A percentile compares a stretch with the other conserved stretches of the same genome.
Conservation (phyloP, 768 basidiomycete species). For the Leccinum incarnatum region DNA sequence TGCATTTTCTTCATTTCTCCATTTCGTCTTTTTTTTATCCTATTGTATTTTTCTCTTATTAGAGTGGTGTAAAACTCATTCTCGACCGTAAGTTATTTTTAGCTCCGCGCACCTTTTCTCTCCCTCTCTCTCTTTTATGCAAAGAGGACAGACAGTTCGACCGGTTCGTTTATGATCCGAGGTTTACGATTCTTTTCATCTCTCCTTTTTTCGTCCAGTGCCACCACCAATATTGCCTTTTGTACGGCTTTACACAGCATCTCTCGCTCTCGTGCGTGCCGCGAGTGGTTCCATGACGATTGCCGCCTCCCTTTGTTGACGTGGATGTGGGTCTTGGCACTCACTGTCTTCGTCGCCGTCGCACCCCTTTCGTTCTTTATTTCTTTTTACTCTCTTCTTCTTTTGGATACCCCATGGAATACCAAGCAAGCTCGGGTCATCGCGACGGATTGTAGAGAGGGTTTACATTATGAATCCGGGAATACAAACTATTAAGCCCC, state of each 20-base stretch:
- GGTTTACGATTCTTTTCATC: background rate
- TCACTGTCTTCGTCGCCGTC: background rate
- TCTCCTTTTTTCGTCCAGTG: background rate
- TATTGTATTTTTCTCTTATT: conserved; percentile 29
- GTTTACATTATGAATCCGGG: conserved; percentile 10
- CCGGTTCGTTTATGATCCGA: background rate
- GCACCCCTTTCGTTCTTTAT: background rate
- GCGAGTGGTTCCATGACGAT: background rate
- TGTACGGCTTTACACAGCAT: background rate
- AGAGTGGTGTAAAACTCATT: conserved; percentile 12
- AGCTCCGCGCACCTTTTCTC: background rate
- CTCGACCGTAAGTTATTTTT: conserved; percentile 23
- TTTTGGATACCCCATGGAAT: conserved; percentile 22
- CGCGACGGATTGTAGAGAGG: conserved; percentile 11
- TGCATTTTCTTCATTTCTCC: background rate
- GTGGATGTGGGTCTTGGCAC: background rate
- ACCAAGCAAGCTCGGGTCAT: conserved; percentile 3
- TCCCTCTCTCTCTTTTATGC: conserved; percentile 1
- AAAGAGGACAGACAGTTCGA: conserved; percentile 1
- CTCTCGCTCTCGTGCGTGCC: too few relatives aligned
- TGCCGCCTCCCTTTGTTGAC: background rate
- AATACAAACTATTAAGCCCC: conserved; percentile 16
- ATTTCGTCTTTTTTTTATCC: background rate
- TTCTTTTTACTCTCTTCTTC: background rate
- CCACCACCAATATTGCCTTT: background rate